These are phyloP conservation scores for Quercus parvula DNA, from an alignment of 306 rosid species.

Conservation along the genomic window DNA sequence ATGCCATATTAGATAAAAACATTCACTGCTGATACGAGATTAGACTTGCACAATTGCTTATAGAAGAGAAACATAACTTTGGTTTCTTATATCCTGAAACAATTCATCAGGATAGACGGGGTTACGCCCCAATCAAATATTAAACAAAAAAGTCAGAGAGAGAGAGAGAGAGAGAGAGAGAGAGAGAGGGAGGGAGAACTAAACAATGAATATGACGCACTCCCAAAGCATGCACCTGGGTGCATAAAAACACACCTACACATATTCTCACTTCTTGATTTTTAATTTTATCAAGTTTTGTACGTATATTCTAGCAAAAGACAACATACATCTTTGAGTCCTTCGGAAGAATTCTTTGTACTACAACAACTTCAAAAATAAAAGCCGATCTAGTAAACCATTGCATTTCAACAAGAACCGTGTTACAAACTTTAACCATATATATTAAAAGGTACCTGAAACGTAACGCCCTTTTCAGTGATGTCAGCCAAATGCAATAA, in stretches of 20 bases:
- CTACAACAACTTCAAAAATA: not conserved
- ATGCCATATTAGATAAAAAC: not conserved
- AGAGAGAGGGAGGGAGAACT: not conserved
- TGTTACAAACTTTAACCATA: conserved; percentile 1
- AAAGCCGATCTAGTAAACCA: not conserved
- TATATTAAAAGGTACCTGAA: conserved; percentile 60
- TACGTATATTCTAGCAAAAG: not conserved
- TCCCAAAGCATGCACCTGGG: not conserved
- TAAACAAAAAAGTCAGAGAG: not conserved
- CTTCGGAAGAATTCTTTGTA: not conserved
- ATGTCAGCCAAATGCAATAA: conserved; percentile 95
- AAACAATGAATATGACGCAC: not conserved
- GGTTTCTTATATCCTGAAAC: not conserved
- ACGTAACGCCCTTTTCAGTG: conserved; percentile 94
- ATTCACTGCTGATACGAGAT: not conserved
- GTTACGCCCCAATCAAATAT: not conserved
- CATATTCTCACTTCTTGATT: not conserved
- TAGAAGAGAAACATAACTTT: not conserved
- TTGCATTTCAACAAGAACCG: not conserved
- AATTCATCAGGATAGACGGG: not conserved
- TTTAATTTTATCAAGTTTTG: not conserved
- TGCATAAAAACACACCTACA: not conserved
- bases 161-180: not conserved
- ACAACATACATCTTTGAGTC: not conserved
- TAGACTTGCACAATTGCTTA: not conserved